Evolutionary conservation across 257 asterid genomes (phyloP), one percentile per base, ranked within the genome.

Genomic region (Nicotiana noctiflora): DNA sequence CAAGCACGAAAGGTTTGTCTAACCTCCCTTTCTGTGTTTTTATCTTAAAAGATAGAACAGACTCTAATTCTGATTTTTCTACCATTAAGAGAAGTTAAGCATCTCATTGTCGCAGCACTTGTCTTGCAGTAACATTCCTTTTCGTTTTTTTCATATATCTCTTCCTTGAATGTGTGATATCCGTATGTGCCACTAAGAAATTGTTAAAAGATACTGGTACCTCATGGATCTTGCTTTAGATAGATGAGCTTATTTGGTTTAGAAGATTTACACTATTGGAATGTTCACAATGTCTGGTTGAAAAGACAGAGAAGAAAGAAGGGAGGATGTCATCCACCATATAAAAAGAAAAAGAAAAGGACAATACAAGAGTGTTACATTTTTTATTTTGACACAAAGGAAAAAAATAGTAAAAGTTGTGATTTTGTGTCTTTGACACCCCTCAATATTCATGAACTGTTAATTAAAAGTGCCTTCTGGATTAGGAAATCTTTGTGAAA

Each of bases 1-100:
- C 88, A 89, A 84, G 91, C 97, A 40, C 89, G 88, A 81, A 88
- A 85, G 97, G 99, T 95, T 80, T 10, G 82, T 70, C 10, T 76
- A 76, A 67, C 51, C 80, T 18, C 46, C 29, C 29, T 8, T 13
- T 23, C 5, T 64, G 37, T 53, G 12, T 40, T 44, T 10, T 66
- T 66, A 0, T 7, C 15, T 18, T 31, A 34, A 34, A 18, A 34
- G 31, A 5, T 2, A 7, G 46, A 3, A 66, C 10, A 37, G 18
- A 7, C 76, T 37, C 31, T 29, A 37, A 34, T n/a, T 67, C 76
- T 3, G 14, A n/a, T 12, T 67, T 67, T 67, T 67, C 55, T 67
- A 67, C 53, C 76, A 67, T 40, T 34, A 68, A 70, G 32, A 27
- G 21, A 27, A 72, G 37, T 72, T 46, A 19, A 37, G 14, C 19